Evolutionary conservation across 805 yeast genomes (phyloP).

Genomic region (Millerago galiae): DNA sequence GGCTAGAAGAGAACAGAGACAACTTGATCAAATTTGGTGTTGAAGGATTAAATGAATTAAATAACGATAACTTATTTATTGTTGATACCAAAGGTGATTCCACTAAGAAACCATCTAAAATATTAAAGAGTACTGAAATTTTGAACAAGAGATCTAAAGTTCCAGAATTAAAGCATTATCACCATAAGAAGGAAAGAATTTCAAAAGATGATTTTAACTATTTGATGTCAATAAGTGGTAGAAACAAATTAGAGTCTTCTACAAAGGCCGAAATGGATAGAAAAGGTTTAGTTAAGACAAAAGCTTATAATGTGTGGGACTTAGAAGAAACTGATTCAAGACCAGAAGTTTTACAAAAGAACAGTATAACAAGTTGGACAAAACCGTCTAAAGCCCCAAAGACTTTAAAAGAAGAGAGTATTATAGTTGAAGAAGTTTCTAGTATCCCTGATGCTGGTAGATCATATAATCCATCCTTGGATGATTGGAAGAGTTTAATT

Average conservation of each 20-base stretch:
- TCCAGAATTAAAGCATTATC: conserved; percentile 43
- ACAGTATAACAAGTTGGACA: conserved; percentile 42
- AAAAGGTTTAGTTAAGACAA: conserved; percentile 55
- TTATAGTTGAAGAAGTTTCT: conserved; percentile 45
- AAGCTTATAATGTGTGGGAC: conserved; percentile 69
- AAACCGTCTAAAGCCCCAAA: conserved; percentile 47
- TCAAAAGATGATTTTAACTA: conserved; percentile 54
- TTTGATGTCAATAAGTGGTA: conserved; percentile 71
- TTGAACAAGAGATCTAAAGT: conserved; percentile 73
- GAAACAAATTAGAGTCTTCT: conserved; percentile 48
- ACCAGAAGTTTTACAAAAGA: conserved; percentile 34
- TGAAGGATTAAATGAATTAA: conserved; percentile 31
- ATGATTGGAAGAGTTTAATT: conserved; percentile 74
- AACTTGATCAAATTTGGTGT: conserved; percentile 48
- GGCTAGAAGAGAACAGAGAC: conserved; percentile 64
- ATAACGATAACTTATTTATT: conserved; percentile 45
- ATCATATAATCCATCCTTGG: conserved; percentile 85
- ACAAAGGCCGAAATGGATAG: conserved; percentile 47
- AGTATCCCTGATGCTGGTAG: conserved; percentile 74
- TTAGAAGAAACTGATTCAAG: conserved; percentile 22
- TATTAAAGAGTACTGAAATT: conserved; percentile 37
- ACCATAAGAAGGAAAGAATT: conserved; percentile 42
- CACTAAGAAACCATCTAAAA: conserved; percentile 33
- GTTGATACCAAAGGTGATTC: conserved; percentile 64
- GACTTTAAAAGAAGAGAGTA: conserved; percentile 47